phyloP scores from a whole-genome alignment of 2,329 filamentous ascomycete species.

The Fusarium humuli region DNA sequence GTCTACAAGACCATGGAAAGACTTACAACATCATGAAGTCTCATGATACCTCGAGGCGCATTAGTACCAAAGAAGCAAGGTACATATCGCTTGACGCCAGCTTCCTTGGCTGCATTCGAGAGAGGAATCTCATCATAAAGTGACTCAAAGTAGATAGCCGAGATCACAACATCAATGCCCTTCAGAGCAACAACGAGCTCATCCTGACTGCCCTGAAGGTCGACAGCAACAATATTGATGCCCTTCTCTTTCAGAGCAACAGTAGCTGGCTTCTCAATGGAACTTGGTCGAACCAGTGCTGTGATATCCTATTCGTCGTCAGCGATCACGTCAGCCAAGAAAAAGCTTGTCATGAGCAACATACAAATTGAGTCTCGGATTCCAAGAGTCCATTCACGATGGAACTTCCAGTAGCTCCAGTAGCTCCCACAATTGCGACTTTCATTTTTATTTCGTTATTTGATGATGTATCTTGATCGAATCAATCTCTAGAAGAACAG shows the following conservation, averaged over 20 bases:
- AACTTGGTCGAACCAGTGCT: conserved; percentile 60
- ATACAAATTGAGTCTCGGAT: conserved; percentile 45
- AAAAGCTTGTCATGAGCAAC: neutral
- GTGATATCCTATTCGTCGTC: conserved; percentile 54
- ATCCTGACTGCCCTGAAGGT: conserved; percentile 56
- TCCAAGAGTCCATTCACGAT: conserved; percentile 55
- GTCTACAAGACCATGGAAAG: accelerated
- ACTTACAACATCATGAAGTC: conserved; percentile 15
- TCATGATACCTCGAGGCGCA: conserved; percentile 53
- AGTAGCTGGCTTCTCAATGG: conserved; percentile 59
- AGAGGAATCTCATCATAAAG: conserved; percentile 60
- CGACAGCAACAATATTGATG: conserved; percentile 56
- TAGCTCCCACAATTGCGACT: conserved; percentile 55
- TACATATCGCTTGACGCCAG: conserved; percentile 64
- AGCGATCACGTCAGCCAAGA: neutral
- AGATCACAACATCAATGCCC: conserved; percentile 59
- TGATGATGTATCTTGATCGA: neutral
- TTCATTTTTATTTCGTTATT: conserved; percentile 4
- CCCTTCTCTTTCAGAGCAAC: conserved; percentile 55
- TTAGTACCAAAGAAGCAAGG: conserved; percentile 63
- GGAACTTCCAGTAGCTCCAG: conserved; percentile 55
- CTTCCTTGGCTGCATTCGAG: conserved; percentile 60
- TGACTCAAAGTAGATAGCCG: conserved; percentile 45
- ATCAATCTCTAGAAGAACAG: neutral
- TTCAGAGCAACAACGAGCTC: conserved; percentile 56